phyloP scores from a whole-genome alignment of 2,329 filamentous ascomycete species.

The Exophiala sp. region DNA sequence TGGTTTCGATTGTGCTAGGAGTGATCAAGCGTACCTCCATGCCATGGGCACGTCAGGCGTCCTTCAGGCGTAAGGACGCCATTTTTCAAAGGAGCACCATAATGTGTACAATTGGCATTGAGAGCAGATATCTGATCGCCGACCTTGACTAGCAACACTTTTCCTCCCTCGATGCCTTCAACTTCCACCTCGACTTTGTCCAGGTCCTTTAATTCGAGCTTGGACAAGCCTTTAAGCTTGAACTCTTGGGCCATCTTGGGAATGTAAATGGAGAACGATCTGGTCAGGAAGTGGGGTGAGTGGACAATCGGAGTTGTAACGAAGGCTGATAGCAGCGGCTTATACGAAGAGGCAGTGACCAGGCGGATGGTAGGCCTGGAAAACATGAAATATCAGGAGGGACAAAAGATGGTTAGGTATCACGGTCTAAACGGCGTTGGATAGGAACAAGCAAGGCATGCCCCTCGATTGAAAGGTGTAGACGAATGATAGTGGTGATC shows the following conservation, averaged over 20 bases:
- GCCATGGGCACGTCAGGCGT: conserved; percentile 89
- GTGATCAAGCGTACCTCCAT: conserved; percentile 66
- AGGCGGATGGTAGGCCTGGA: conserved; percentile 4
- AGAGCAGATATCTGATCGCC: conserved; percentile 74
- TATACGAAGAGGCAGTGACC: conserved; percentile 8
- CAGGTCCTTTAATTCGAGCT: conserved; percentile 70
- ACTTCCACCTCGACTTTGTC: conserved; percentile 88
- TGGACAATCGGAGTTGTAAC: background rate
- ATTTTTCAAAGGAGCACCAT: conserved; percentile 82
- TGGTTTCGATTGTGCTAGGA: background rate
- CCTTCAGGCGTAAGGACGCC: conserved; percentile 81
- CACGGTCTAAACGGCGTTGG: background rate
- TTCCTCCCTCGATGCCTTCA: conserved; percentile 80
- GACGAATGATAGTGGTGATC: background rate
- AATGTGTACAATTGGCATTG: conserved; percentile 82
- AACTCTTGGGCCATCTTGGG: conserved; percentile 28
- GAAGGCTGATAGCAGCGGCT: background rate
- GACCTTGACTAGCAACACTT: conserved; percentile 80
- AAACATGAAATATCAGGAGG: conserved; percentile 5
- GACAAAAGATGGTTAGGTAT: background rate
- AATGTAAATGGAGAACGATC: conserved; percentile 5
- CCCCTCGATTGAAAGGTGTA: background rate
- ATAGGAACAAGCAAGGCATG: background rate
- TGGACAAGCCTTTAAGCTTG: conserved; percentile 45
- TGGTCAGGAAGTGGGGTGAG: conserved; percentile 3